Percentiles rank a stretch among this genome's conserved stretches.
phyloP scores from a whole-genome alignment of 306 rosid genomes.

The Malus domestica region ASM211411v1 NC_041790.1:32838501-32839000 shows the following conservation, averaged over 20 bases:
- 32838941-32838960: background rate
- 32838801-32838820: background rate
- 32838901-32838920: background rate
- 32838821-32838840: background rate
- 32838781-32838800: background rate
- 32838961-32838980: background rate
- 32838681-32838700: background rate
- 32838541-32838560: conserved; percentile 72
- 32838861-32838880: background rate
- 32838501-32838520: conserved; percentile 59
- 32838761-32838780: background rate
- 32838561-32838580: conserved; percentile 46
- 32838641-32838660: background rate
- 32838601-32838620: conserved; percentile 15
- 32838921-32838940: background rate
- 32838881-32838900: background rate
- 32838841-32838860: background rate
- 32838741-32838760: background rate
- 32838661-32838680: background rate
- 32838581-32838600: background rate
- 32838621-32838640: background rate
- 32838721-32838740: background rate
- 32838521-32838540: conserved; percentile 76
- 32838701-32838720: background rate
- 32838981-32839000: background rate